Evolutionary conservation across 1,139 yeast species (phyloP).

Genomic region (Arxiozyma slooffiae): DNA sequence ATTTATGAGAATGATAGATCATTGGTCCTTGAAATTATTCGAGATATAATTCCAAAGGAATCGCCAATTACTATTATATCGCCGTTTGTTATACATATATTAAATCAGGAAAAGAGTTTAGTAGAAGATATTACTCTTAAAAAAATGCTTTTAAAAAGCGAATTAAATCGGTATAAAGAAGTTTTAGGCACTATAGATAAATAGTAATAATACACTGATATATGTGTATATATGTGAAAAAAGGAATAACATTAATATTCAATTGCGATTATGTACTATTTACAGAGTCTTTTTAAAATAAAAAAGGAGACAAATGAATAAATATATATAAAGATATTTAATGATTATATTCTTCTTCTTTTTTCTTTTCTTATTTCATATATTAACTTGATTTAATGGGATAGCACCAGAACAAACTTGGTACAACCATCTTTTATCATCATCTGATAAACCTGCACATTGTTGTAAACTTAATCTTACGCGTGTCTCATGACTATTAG

Average conservation of each 20-base stretch:
- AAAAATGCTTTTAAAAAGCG: conserved; percentile 21
- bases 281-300: background rate
- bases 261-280: background rate
- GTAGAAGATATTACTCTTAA: conserved; percentile 12
- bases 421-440: conserved; percentile 14
- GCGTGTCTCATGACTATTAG: conserved; percentile 4
- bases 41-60: conserved; percentile 14
- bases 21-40: conserved; percentile 10
- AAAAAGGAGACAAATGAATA: background rate
- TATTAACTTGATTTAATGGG: conserved; percentile 1
- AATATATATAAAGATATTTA: background rate
- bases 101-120: conserved; percentile 9
- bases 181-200: conserved; percentile 4
- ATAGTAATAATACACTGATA: background rate
- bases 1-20: conserved; percentile 6
- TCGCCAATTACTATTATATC: conserved; percentile 14
- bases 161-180: conserved; percentile 11
- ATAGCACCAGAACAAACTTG: conserved; percentile 27
- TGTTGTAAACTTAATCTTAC: conserved; percentile 21
- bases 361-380: background rate
- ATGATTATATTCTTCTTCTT: background rate
- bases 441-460: conserved; percentile 9
- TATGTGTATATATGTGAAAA: no score
- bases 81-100: conserved; percentile 12
- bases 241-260: background rate